These are phyloP conservation scores for Cordyceps cateniannulata DNA, from an alignment of 2,329 filamentous ascomycete species.

Conservation along the genomic window DNA sequence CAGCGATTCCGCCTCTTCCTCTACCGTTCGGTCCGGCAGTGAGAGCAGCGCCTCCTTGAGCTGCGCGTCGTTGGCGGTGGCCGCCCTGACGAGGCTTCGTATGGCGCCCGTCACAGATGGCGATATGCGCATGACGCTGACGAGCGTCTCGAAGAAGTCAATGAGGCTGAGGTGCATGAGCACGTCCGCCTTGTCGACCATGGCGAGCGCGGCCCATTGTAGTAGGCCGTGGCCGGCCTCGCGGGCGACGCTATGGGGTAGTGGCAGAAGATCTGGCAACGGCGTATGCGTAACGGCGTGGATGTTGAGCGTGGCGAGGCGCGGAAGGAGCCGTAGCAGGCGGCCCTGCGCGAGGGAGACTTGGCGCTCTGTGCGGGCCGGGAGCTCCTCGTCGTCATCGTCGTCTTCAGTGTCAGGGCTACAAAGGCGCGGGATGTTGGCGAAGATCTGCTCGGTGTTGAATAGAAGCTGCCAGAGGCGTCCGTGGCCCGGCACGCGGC, in stretches of 20 bases:
- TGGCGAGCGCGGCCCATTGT: conserved; percentile 43
- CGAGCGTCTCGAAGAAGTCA: conserved; percentile 47
- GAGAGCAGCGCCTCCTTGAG: conserved; percentile 32
- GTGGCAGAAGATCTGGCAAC: conserved; percentile 28
- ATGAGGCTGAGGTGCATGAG: conserved; percentile 45
- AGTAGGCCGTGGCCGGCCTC: conserved; percentile 35
- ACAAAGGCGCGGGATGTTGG: conserved; percentile 33
- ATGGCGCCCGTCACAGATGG: conserved; percentile 8
- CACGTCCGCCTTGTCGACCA: conserved; percentile 43
- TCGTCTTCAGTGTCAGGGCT: conserved; percentile 10
- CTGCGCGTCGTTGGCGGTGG: conserved; percentile 31
- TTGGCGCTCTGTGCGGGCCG: conserved; percentile 26
- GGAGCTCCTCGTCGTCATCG: not conserved
- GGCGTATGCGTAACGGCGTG: conserved; percentile 30
- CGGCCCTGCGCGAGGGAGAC: conserved; percentile 46
- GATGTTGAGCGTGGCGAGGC: conserved; percentile 42
- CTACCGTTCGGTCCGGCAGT: conserved; percentile 42
- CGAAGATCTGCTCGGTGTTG: conserved; percentile 36
- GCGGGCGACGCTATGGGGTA: conserved; percentile 16
- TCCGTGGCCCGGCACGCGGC: conserved; percentile 37
- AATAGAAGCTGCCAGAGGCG: conserved; percentile 49
- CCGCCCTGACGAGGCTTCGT: conserved; percentile 32
- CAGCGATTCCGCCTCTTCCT: conserved; percentile 44
- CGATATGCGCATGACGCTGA: conserved; percentile 39
- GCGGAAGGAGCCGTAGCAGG: conserved; percentile 44